A percentile compares a stretch with the other conserved stretches of the same genome.
These are phyloP conservation scores for Ogataea angusta DNA, from an alignment of 805 yeast genomes.

Conservation along the genomic window DNA sequence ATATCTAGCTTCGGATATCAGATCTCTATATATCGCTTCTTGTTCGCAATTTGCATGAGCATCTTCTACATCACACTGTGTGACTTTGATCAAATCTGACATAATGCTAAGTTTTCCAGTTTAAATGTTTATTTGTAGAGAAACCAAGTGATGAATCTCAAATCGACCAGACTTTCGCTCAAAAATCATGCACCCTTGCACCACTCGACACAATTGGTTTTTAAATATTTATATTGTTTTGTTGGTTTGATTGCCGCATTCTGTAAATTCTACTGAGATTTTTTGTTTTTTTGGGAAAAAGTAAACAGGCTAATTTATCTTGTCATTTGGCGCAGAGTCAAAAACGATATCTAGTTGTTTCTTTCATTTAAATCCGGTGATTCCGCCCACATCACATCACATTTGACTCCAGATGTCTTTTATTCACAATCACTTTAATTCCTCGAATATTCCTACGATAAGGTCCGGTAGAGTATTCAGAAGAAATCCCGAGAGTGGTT, in stretches of 20 bases:
- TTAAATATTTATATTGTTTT: no score
- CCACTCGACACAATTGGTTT: no score
- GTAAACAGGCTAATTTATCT: conserved; percentile 14
- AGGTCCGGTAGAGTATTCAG: conserved; percentile 34
- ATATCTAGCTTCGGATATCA: conserved; percentile 8
- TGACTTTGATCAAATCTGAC: conserved; percentile 21
- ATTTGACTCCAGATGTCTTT: conserved; percentile 21
- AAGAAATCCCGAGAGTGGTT: conserved; percentile 28
- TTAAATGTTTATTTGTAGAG: no score
- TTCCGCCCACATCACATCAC: no score
- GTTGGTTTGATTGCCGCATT: no score
- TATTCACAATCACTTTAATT: conserved; percentile 29
- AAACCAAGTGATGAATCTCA: neutral
- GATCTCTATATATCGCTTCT: conserved; percentile 13
- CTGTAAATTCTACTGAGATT: no score
- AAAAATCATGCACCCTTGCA: neutral
- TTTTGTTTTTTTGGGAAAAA: conserved; percentile 20
- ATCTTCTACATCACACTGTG: conserved; percentile 28
- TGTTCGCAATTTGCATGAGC: conserved; percentile 25
- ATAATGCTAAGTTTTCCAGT: neutral
- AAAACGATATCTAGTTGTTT: no score
- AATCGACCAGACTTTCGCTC: neutral
- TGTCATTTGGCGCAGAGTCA: conserved; percentile 5
- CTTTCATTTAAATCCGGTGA: no score
- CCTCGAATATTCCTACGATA: conserved; percentile 34